A percentile compares a stretch with the other conserved stretches of the same genome.
Evolutionary conservation across 2,329 filamentous ascomycete genomes (phyloP).

Genomic region (Epichloe coenophiala): DNA sequence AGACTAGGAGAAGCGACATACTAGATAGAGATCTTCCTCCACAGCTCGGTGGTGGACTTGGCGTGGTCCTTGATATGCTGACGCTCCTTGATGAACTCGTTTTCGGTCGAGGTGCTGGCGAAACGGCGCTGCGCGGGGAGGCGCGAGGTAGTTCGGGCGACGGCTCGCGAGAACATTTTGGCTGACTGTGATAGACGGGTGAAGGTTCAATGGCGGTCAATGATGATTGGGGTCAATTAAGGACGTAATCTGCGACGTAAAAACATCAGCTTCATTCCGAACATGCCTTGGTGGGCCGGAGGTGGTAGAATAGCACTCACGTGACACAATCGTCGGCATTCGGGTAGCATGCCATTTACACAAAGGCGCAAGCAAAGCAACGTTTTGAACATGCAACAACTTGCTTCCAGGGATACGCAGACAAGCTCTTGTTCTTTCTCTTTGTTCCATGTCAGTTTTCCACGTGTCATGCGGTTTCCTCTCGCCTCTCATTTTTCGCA

Average conservation of each 20-base stretch:
- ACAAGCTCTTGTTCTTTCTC: no score
- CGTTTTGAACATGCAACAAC: no score
- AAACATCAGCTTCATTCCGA: not conserved
- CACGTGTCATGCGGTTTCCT: no score
- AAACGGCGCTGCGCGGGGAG: conserved; percentile 56
- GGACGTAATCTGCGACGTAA: not conserved
- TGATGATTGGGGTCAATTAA: conserved; percentile 10
- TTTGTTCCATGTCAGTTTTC: no score
- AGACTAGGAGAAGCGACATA: conserved; percentile 36
- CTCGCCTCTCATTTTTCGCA: not conserved
- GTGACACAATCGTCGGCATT: not conserved
- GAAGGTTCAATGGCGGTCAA: not conserved
- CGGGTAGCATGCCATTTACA: no score
- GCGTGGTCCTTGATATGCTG: conserved; percentile 85
- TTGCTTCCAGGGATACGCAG: no score
- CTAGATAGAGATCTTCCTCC: conserved; percentile 94
- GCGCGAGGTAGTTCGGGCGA: conserved; percentile 51
- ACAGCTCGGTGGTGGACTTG: conserved; percentile 70
- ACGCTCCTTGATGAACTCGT: conserved; percentile 88
- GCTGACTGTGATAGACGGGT: no score
- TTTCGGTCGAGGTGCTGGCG: conserved; percentile 63
- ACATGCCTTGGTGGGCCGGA: not conserved
- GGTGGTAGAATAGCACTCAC: not conserved
- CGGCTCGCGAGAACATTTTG: conserved; percentile 51
- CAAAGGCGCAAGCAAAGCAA: no score